Conservation (phyloP, 139 green algal genomes). For the Chlorella vulgaris region DNA sequence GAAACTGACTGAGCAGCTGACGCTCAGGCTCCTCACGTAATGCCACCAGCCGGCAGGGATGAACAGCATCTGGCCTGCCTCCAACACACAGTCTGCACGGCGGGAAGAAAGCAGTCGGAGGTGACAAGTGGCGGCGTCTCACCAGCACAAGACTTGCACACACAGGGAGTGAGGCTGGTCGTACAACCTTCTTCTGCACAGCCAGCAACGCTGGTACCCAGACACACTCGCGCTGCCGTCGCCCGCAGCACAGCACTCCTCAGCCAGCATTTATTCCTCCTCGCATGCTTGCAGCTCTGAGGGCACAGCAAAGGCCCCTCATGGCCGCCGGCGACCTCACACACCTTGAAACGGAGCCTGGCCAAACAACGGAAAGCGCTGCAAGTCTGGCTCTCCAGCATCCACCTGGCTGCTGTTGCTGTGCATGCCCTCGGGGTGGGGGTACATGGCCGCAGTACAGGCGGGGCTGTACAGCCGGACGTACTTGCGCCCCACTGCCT, state of each 20-base stretch:
- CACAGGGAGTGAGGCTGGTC: too few species aligned
- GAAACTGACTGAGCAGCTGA: slow-evolving; percentile 88
- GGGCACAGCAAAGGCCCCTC: background rate
- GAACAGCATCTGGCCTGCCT: slow-evolving; percentile 86
- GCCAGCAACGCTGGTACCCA: too few species aligned
- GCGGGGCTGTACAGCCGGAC: slow-evolving; percentile 83
- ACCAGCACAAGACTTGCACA: too few species aligned
- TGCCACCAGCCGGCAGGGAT: slow-evolving; percentile 93
- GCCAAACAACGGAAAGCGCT: slow-evolving; percentile 53
- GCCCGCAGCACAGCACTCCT: too few species aligned
- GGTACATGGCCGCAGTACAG: slow-evolving; percentile 59
- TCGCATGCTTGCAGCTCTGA: too few species aligned
- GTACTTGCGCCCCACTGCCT: slow-evolving; percentile 94
- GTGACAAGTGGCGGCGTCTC: background rate
- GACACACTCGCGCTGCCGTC: too few species aligned
- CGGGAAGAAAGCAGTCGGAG: background rate
- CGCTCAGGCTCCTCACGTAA: slow-evolving; percentile 75
- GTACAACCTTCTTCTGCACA: too few species aligned
- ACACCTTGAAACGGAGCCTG: slow-evolving; percentile 35
- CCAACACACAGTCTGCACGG: slow-evolving; percentile 73
- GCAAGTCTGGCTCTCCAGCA: slow-evolving; percentile 43
- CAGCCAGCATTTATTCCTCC: too few species aligned
- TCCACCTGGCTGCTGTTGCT: slow-evolving; percentile 70
- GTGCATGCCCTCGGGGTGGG: slow-evolving; percentile 50
- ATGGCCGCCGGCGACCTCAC: background rate